phyloP scores from a whole-genome alignment of 2,329 filamentous ascomycete species.

The Pleurostoma richardsiae region DNA sequence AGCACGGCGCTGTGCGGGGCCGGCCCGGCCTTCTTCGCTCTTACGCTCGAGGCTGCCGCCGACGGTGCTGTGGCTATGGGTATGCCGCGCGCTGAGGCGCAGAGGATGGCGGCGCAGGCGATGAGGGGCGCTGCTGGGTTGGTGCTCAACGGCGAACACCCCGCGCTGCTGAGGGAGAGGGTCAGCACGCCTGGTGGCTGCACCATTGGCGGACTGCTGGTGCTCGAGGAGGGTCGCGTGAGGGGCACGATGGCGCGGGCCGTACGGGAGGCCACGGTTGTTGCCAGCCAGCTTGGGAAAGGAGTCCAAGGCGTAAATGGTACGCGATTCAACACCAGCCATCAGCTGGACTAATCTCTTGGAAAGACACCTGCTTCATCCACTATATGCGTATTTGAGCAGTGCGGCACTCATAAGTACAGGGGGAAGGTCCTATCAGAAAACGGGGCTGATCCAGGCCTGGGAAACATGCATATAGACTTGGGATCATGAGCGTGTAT shows the following conservation, averaged over 20 bases:
- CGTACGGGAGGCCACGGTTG: slow-evolving; percentile 64
- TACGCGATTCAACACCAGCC: slow-evolving; percentile 24
- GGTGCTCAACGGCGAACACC: slow-evolving; percentile 68
- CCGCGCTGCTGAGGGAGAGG: slow-evolving; percentile 68
- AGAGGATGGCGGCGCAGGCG: slow-evolving; percentile 72
- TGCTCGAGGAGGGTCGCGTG: slow-evolving; percentile 68
- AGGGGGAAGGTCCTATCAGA: no score
- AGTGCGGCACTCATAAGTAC: no score
- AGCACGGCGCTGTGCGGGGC: slow-evolving; percentile 70
- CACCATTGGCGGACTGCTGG: slow-evolving; percentile 68
- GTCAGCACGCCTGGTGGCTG: slow-evolving; percentile 75
- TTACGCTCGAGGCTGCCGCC: slow-evolving; percentile 70
- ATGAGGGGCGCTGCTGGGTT: slow-evolving; percentile 70
- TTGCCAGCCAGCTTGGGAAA: slow-evolving; percentile 61
- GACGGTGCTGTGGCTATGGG: slow-evolving; percentile 79
- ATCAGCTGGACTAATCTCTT: neutral
- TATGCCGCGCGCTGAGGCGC: slow-evolving; percentile 65
- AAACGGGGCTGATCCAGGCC: no score
- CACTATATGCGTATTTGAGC: no score
- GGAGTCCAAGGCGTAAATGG: slow-evolving; percentile 45
- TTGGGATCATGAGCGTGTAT: no score
- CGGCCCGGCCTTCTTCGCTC: slow-evolving; percentile 70
- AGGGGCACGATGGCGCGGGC: slow-evolving; percentile 63
- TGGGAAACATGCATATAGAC: no score
- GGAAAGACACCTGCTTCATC: no score